phyloP scores from a whole-genome alignment of 768 basidiomycete genomes.

The Xerocomellus intermedius region DNA sequence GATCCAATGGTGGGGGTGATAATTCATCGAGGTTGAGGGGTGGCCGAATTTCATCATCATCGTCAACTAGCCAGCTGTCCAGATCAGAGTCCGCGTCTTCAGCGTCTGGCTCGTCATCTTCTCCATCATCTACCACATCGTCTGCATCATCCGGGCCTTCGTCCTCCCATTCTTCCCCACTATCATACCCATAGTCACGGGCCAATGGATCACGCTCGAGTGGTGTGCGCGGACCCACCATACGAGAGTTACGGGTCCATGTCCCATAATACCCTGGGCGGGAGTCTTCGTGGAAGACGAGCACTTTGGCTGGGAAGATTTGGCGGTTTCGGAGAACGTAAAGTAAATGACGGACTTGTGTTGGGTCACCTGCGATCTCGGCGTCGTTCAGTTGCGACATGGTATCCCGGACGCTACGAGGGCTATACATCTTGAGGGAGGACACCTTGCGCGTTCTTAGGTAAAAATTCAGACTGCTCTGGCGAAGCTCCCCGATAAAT shows the following conservation, averaged over 20 bases:
- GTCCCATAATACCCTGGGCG: conserved; percentile 95
- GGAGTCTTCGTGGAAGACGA: conserved; percentile 80
- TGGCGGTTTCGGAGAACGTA: conserved; percentile 58
- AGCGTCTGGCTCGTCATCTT: conserved; percentile 67
- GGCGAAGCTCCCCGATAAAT: conserved; percentile 33
- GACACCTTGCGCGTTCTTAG: conserved; percentile 16
- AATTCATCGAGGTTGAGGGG: conserved; percentile 41
- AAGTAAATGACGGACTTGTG: conserved; percentile 63
- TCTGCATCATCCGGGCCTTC: conserved; percentile 75
- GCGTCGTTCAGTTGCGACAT: conserved; percentile 71
- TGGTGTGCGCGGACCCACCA: conserved; percentile 81
- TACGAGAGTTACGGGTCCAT: conserved; percentile 79
- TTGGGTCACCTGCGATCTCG: conserved; percentile 70
- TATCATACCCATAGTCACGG: conserved; percentile 91
- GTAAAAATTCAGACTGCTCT: conserved; percentile 18
- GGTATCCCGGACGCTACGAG: conserved; percentile 46
- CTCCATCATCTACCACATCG: conserved; percentile 61
- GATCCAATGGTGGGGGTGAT: conserved; percentile 32
- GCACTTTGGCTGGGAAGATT: conserved; percentile 69
- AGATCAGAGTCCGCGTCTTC: conserved; percentile 46
- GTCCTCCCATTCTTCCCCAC: conserved; percentile 95
- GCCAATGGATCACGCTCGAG: conserved; percentile 73
- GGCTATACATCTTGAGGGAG: conserved; percentile 30
- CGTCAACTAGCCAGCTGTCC: conserved; percentile 45
- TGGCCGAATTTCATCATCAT: conserved; percentile 67